These are phyloP conservation scores for Rhododendron molle DNA, from an alignment of 148 eudicot species.

Conservation along the genomic window DNA sequence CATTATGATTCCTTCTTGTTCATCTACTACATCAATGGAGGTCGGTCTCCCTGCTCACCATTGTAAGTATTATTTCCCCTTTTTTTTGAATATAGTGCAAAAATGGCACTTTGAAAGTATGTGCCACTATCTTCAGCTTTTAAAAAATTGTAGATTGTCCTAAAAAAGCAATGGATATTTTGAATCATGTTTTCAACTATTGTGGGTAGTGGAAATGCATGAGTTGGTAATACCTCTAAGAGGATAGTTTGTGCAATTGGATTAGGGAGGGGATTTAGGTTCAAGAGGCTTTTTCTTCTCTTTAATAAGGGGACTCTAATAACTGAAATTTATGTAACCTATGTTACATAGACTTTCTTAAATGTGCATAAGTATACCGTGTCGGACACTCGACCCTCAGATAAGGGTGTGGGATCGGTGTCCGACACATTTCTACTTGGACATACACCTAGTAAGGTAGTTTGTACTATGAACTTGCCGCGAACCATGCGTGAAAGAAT, in stretches of 20 bases:
- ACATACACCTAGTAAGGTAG: neutral
- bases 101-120: neutral
- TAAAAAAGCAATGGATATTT: neutral
- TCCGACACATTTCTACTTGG: neutral
- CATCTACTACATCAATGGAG: conserved; percentile 86
- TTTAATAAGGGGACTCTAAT: neutral
- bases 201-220: neutral
- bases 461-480: neutral
- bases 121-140: neutral
- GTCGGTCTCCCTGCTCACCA: conserved; percentile 92
- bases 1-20: conserved; percentile 87
- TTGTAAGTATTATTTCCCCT: conserved; percentile 51
- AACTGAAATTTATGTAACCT: neutral
- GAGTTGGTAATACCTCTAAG: neutral
- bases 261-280: neutral
- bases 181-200: neutral
- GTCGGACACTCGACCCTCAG: neutral
- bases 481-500: neutral
- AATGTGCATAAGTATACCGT: neutral
- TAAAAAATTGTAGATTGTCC: neutral
- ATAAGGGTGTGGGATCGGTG: neutral
- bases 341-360: neutral
- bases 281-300: neutral
- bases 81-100: neutral
- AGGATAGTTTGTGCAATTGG: neutral